phyloP scores from a whole-genome alignment of 805 yeast genomes.

The Limtongozyma cylindracea region DNA sequence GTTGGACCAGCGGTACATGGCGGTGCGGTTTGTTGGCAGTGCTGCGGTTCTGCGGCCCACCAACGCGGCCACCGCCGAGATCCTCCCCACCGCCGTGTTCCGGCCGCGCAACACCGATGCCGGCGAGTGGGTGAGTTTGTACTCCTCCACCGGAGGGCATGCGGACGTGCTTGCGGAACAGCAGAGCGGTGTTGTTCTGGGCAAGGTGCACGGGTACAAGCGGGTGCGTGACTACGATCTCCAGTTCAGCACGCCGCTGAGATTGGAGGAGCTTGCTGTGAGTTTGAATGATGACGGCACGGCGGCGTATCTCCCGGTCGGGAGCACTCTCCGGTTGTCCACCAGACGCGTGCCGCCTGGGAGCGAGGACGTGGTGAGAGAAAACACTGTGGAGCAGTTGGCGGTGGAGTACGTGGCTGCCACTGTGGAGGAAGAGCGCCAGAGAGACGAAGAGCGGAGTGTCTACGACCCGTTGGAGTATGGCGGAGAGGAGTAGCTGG shows the following conservation, averaged over 20 bases:
- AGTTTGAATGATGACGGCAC: slow-evolving; percentile 24
- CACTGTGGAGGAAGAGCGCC: slow-evolving; percentile 37
- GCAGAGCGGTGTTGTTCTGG: slow-evolving; percentile 12
- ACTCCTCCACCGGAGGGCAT: slow-evolving; percentile 6
- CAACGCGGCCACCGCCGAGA: slow-evolving; percentile 9
- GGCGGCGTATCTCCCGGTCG: slow-evolving; percentile 57
- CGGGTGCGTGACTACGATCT: slow-evolving; percentile 67
- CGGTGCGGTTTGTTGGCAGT: slow-evolving; percentile 34
- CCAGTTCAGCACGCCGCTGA: slow-evolving; percentile 19
- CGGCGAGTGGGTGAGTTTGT: slow-evolving; percentile 51
- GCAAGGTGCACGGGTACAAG: slow-evolving; percentile 23
- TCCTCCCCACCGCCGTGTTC: slow-evolving; percentile 35
- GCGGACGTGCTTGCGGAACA: slow-evolving; percentile 15
- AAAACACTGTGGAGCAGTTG: slow-evolving; percentile 32
- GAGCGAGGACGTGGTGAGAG: slow-evolving; percentile 23
- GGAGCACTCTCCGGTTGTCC: slow-evolving; percentile 50
- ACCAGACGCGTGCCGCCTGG: slow-evolving; percentile 64
- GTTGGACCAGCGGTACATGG: slow-evolving; percentile 53
- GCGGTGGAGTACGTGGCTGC: slow-evolving; percentile 46
- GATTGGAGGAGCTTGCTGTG: slow-evolving; percentile 40
- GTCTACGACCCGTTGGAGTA: slow-evolving; percentile 61
- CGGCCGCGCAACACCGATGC: slow-evolving; percentile 49
- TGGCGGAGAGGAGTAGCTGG: slow-evolving; percentile 36
- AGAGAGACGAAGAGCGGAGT: slow-evolving; percentile 43
- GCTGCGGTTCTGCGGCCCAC: slow-evolving; percentile 20